phyloP scores from a whole-genome alignment of 345 rosid species.

The Gossypium australe region DNA sequence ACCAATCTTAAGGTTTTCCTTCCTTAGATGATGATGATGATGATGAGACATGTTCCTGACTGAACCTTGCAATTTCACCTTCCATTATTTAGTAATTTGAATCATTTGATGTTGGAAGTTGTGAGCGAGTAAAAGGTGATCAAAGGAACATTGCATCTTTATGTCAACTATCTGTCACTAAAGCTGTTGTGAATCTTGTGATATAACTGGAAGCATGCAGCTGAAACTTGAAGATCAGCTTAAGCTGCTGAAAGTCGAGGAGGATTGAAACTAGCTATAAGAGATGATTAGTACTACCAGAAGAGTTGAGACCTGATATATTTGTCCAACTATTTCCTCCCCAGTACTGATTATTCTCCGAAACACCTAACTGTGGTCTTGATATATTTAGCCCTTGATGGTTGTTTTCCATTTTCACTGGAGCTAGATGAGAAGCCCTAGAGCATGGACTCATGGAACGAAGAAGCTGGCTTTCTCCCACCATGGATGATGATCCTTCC shows the following conservation, averaged over 20 bases:
- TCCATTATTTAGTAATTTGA: neutral
- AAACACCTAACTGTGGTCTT: constrained; percentile 25
- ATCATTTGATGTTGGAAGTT: neutral
- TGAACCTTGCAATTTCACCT: neutral
- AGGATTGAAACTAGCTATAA: constrained; percentile 16
- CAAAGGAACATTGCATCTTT: neutral
- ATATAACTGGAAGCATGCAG: neutral
- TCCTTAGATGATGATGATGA: constrained; percentile 8
- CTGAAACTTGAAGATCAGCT: constrained; percentile 9
- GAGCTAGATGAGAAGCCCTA: constrained; percentile 52
- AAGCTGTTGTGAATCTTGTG: neutral
- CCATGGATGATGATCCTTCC: constrained; percentile 34
- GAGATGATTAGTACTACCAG: constrained; percentile 24
- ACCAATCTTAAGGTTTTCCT: constrained; percentile 11
- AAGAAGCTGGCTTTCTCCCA: constrained; percentile 22
- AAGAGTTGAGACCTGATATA: constrained; percentile 43
- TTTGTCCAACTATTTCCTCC: constrained; percentile 36
- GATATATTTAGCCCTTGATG: constrained; percentile 31
- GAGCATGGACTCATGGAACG: constrained; percentile 29
- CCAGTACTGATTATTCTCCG: constrained; percentile 45
- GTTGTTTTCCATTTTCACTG: constrained; percentile 52
- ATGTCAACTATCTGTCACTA: constrained; percentile 7
- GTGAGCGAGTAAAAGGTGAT: neutral
- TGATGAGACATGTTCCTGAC: neutral
- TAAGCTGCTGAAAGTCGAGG: neutral